Evolutionary conservation across 768 basidiomycete species (phyloP).

Genomic region (Dendrothele bispora): DNA sequence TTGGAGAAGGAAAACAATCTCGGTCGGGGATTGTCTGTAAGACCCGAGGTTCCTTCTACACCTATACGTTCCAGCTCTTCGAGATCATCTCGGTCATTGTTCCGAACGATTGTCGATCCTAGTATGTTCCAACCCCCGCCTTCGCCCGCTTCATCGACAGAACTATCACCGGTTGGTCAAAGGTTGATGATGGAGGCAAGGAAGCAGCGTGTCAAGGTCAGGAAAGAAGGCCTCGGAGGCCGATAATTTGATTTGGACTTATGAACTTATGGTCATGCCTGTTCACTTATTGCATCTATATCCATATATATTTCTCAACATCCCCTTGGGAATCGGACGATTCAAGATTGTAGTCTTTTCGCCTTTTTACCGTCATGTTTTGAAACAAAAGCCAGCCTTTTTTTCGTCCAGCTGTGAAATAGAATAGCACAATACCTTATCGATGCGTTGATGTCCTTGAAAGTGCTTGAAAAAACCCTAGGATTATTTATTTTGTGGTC

Average conservation of each 20-base stretch:
- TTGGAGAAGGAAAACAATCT: conserved; percentile 43
- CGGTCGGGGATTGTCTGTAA: conserved; percentile 32
- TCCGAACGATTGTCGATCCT: conserved; percentile 36
- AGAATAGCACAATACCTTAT: neutral
- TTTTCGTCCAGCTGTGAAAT: neutral
- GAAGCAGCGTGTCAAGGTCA: conserved; percentile 27
- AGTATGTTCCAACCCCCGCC: conserved; percentile 53
- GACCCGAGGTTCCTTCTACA: conserved; percentile 41
- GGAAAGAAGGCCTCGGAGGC: neutral
- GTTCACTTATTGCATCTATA: no score
- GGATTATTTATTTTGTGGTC: no score
- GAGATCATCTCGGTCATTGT: conserved; percentile 31
- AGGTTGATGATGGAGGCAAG: conserved; percentile 70
- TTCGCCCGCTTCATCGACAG: conserved; percentile 71
- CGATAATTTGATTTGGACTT: neutral
- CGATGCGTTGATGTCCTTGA: neutral
- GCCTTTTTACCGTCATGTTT: neutral
- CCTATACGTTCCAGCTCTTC: conserved; percentile 41
- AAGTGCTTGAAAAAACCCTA: no score
- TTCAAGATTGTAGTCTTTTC: neutral
- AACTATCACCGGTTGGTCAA: conserved; percentile 67
- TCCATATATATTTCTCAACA: neutral
- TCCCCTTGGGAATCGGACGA: neutral
- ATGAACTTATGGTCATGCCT: neutral
- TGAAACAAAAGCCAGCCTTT: no score